Base-by-base conservation (phyloP, 371 early-diverging fungal genomes). In the Lichtheimia ramosa region DNA sequence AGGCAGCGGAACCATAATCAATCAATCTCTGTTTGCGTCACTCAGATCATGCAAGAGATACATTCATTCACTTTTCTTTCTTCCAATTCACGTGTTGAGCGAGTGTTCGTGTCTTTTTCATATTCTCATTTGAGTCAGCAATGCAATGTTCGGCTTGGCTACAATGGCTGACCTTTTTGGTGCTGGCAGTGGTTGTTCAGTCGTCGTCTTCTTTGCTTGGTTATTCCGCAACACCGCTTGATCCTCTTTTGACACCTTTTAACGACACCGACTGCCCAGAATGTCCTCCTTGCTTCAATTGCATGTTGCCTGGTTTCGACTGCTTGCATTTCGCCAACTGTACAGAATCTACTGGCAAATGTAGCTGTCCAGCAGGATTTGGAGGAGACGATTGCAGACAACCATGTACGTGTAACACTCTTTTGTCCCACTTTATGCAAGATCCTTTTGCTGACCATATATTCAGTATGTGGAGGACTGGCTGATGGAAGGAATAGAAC, bases 281-380 rank as follows among this genome's bases (percentile, higher is more conserved):
- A 21, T 92, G 92, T 58, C 93, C 92, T 1, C 89, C 91, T 5
- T 94, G 94, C 67, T 92, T 94, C 70, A 90, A 93, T 68, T 94
- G 92, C 70, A 79, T 85, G 60, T 73, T 93, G 34, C 83, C 87
- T 20, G 85, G 79, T 10, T 91, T 87, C 40, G 80, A 82, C 8
- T 95, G 94, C 59, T 75, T 82, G 14, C 91, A 94, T 65, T 91
- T 88, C 67, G 86, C 89, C 10, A 86, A 82, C n/a, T 95, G 96
- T 70, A 88, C 85, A 48, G 79, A 85, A 40, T 88, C 83, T 51
- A 87, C 87, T 51, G 94, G 94, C 18, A 82, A 87, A 54, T 96
- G 97, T 66, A 73, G 71, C 50, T 96, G 97, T 63, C 89, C 90
- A 0, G 71, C 85, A 14, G 97, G 97, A 8, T 96, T 92, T 72